These are phyloP conservation scores for Oehlia diaphana DNA, from an alignment of 192 early-diverging fungal species.

Conservation along the genomic window DNA sequence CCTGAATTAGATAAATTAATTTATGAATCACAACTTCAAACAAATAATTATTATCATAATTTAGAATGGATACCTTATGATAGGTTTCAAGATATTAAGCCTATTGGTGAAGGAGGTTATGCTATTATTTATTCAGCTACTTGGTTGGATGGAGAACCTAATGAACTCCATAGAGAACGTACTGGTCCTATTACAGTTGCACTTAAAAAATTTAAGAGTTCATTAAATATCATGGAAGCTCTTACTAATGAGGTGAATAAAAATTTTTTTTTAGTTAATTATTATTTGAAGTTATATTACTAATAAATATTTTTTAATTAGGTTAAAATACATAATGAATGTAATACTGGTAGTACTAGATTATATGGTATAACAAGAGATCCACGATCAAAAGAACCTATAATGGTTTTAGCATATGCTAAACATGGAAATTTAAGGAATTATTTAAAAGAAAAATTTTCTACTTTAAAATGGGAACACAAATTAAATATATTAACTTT, in stretches of 20 bases:
- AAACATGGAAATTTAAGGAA: neutral
- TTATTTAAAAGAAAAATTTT: neutral
- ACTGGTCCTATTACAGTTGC: neutral
- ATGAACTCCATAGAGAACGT: neutral
- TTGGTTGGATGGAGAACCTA: neutral
- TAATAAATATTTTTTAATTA: too few species aligned
- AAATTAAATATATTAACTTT: neutral
- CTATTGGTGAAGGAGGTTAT: slow-evolving; percentile 6
- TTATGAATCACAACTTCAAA: neutral
- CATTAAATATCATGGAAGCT: neutral
- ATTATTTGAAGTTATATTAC: too few species aligned
- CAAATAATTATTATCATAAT: neutral
- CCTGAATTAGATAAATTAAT: too few species aligned
- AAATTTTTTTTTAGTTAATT: too few species aligned
- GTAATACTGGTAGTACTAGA: neutral
- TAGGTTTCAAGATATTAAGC: neutral
- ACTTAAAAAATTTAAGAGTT: slow-evolving; percentile 5
- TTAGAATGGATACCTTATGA: slow-evolving; percentile 19
- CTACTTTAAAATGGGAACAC: slow-evolving; percentile 2
- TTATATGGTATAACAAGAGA: slow-evolving; percentile 13
- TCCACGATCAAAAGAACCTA: neutral
- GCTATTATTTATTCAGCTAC: neutral
- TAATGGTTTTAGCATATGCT: neutral
- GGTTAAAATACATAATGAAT: too few species aligned
- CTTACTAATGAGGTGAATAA: neutral